Evolutionary conservation across 2,329 filamentous ascomycete species (phyloP), one percentile per base, ranked within the genome.

Genomic region (Hymenoscyphus fraxineus): DNA sequence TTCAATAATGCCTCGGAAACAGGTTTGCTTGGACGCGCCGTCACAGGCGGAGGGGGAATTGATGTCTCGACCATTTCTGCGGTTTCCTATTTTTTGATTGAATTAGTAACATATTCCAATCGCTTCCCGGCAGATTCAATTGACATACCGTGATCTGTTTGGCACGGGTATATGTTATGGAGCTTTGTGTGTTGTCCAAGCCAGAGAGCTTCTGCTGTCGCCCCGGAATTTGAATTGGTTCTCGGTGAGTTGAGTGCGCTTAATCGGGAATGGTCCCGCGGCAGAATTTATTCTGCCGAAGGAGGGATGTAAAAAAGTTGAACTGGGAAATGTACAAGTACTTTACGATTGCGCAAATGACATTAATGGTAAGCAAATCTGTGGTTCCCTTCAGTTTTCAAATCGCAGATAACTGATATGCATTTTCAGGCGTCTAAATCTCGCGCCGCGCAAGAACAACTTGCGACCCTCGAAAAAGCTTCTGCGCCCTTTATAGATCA

Each of bases 1-100:
- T 98, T 98, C 77, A 99, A 87, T 75, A 99, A 88, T 76, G 94
- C 92, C 84, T 99, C 95, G 84, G 94, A 98, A 81, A 97, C 90
- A 69, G 95, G 94, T 80, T 86, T 85, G 76, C 80, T 85, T 68
- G 86, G 81, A 73, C 92, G 87, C 78, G 89, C 85, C 69, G 86
- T 83, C 78, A 85, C 83, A 73, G 86, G 83, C 71, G 86, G 81
- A 70, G 87, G 83, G 71, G 85, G 59, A 65, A 71, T 71, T 47
- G 73, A 69, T 51, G 71, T 72, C 65, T 74, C 73, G 54, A 73
- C 66, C 73, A 75, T 74, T 54, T 56, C 67, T 61, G 12, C 44
- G 7, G 27, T 19, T 61, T 54, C 54, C 55, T 62, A 51, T 15
- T 22, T 5, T 38, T 31, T 19, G 16, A 32, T 51, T 31, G 10